These are phyloP conservation scores for Hemileccinum impolitum DNA, from an alignment of 768 basidiomycete species.

Conservation along the genomic window DNA sequence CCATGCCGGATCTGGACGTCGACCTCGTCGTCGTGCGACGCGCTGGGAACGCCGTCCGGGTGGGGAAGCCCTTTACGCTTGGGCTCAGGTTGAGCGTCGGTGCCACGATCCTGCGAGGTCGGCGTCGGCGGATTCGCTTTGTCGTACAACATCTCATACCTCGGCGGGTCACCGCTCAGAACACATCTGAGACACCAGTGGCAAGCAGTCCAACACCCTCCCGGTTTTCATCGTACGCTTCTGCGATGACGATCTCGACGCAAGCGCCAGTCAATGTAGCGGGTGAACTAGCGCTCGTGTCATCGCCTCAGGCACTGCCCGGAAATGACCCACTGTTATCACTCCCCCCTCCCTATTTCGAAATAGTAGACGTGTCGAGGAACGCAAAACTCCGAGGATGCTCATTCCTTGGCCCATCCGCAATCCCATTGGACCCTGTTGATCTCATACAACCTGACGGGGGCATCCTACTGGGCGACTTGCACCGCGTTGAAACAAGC, in stretches of 20 bases:
- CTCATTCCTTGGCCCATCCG: conserved; percentile 50
- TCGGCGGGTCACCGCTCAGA: conserved; percentile 26
- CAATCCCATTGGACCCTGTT: conserved; percentile 43
- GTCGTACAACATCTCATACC: conserved; percentile 66
- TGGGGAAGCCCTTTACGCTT: conserved; percentile 62
- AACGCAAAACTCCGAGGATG: conserved; percentile 31
- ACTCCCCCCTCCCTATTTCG: conserved; percentile 50
- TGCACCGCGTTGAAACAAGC: conserved; percentile 35
- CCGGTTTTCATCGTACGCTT: conserved; percentile 8
- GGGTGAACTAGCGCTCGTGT: conserved; percentile 9
- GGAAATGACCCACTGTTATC: conserved; percentile 10
- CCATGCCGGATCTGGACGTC: conserved; percentile 46
- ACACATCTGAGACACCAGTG: conserved; percentile 2
- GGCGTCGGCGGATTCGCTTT: conserved; percentile 44
- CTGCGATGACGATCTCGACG: conserved; percentile 4
- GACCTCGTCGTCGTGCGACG: conserved; percentile 54
- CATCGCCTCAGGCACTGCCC: conserved; percentile 12
- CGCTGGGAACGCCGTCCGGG: conserved; percentile 39
- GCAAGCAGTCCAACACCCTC: conserved; percentile 1
- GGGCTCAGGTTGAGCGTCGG: conserved; percentile 51
- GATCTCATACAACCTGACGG: conserved; percentile 27
- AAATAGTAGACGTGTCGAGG: conserved; percentile 36
- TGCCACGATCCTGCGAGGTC: conserved; percentile 36
- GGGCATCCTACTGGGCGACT: conserved; percentile 2
- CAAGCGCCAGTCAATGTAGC: background rate